Evolutionary conservation across 2,329 filamentous ascomycete species (phyloP).

Genomic region (Pyrenophora teres): DNA sequence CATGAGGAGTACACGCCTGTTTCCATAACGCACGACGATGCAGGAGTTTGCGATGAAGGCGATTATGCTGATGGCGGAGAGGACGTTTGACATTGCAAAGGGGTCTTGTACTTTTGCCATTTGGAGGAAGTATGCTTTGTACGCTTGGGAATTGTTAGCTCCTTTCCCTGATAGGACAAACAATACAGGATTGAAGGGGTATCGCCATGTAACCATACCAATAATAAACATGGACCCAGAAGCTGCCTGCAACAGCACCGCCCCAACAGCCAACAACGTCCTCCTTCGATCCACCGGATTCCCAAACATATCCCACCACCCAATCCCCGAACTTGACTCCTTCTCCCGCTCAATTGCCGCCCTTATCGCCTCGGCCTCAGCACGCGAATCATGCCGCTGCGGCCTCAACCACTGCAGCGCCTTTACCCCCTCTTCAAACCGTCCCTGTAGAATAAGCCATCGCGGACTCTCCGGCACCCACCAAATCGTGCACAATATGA

Average conservation of each 20-base stretch:
- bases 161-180: no score
- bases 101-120: constrained; percentile 62
- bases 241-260: constrained; percentile 45
- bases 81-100: constrained; percentile 63
- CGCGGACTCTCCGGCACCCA: constrained; percentile 41
- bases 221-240: constrained; percentile 48
- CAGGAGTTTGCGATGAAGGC: constrained; percentile 60
- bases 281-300: constrained; percentile 43
- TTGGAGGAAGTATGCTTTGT: constrained; percentile 63
- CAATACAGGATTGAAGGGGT: no score
- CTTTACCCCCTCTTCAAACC: constrained; percentile 43
- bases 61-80: constrained; percentile 59
- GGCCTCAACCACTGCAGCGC: constrained; percentile 46
- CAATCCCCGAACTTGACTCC: constrained; percentile 32
- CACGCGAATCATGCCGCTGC: constrained; percentile 47
- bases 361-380: constrained; percentile 38
- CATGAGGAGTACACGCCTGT: constrained; percentile 59
- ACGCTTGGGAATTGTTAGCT: constrained; percentile 21
- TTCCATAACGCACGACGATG: constrained; percentile 59
- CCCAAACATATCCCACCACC: constrained; percentile 45
- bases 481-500: constrained; percentile 50
- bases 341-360: constrained; percentile 43
- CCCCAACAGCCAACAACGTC: constrained; percentile 43
- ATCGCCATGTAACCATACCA: constrained; percentile 35
- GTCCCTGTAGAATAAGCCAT: constrained; percentile 41